Evolutionary conservation across 306 rosid species (phyloP).

Genomic region (Fragaria nilgerrensis): DNA sequence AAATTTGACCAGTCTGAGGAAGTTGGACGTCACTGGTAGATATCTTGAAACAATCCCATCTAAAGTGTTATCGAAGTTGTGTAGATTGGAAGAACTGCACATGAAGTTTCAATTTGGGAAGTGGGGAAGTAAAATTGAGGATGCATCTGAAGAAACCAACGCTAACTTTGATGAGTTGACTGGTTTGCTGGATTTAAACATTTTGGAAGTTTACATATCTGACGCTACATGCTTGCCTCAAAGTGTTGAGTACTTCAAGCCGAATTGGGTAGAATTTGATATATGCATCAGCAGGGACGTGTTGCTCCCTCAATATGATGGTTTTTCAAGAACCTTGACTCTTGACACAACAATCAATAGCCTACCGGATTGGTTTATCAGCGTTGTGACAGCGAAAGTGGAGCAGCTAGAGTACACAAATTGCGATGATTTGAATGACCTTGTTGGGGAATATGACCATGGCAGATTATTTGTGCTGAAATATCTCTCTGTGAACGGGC

Average conservation of each 20-base stretch:
- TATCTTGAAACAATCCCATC: neutral
- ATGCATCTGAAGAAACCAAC: neutral
- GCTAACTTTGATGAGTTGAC: neutral
- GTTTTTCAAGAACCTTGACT: neutral
- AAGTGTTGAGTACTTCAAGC: neutral
- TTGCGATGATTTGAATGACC: neutral
- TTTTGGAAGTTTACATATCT: neutral
- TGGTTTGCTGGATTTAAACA: neutral
- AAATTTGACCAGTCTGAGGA: neutral
- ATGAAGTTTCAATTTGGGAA: neutral
- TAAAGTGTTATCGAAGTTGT: neutral
- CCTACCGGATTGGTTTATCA: neutral
- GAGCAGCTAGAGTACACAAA: neutral
- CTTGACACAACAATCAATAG: neutral
- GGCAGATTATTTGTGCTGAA: neutral
- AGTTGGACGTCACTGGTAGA: neutral
- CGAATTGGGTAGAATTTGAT: neutral
- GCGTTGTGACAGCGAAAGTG: neutral
- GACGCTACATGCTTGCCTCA: neutral
- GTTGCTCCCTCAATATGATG: neutral
- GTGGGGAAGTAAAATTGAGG: neutral
- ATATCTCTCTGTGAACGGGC: neutral
- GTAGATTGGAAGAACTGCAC: neutral
- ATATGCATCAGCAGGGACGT: neutral
- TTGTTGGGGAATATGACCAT: neutral